These are phyloP conservation scores for Alternaria sp. DNA, from an alignment of 2,329 filamentous ascomycete genomes.

Conservation along the genomic window DNA sequence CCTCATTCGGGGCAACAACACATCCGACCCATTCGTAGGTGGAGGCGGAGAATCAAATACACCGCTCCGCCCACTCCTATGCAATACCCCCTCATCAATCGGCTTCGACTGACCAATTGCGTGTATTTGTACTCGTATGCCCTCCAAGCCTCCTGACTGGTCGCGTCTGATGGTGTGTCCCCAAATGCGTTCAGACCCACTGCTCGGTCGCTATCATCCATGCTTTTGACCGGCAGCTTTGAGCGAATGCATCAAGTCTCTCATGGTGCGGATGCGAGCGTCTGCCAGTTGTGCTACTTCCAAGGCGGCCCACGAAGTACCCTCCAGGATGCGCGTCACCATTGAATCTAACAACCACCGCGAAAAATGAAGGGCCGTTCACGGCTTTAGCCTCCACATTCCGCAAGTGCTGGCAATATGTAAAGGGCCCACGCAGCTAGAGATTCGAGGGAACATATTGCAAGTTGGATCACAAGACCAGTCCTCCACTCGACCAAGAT, in stretches of 20 bases:
- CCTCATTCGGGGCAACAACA: not conserved
- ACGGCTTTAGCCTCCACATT: not conserved
- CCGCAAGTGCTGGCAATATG: not conserved
- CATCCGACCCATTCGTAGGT: not conserved
- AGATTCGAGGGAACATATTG: not conserved
- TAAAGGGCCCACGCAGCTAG: not conserved
- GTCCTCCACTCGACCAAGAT: not conserved
- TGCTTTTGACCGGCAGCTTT: not conserved
- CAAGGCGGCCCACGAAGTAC: not conserved
- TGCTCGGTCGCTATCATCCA: not conserved
- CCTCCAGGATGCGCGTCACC: not conserved
- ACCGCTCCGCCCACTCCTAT: not conserved
- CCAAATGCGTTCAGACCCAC: not conserved
- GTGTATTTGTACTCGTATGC: not conserved
- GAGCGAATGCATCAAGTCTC: not conserved
- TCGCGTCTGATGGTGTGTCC: not conserved
- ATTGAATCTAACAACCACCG: not conserved
- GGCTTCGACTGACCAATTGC: not conserved
- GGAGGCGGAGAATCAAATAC: not conserved
- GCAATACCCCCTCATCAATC: not conserved
- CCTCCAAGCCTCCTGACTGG: not conserved
- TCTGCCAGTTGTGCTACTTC: not conserved
- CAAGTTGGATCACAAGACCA: not conserved
- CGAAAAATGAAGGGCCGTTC: not conserved
- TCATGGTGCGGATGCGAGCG: not conserved